These are phyloP conservation scores for Arachnopeziza araneosa DNA, from an alignment of 2,329 filamentous ascomycete species.

Conservation along the genomic window DNA sequence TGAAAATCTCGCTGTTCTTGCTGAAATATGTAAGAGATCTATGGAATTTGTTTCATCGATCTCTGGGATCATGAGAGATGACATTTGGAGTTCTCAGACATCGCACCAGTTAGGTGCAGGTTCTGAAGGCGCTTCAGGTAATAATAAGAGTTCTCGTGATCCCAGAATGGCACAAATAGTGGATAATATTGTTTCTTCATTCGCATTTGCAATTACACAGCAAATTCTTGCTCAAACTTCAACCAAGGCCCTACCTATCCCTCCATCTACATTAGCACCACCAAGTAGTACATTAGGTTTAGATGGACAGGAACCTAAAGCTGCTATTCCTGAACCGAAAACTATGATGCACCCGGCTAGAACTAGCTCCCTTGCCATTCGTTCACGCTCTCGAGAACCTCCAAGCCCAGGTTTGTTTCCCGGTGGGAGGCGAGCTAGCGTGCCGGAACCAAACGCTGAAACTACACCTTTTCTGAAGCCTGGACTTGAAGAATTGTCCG, in stretches of 20 bases:
- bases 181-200: slow-evolving; percentile 72
- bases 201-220: slow-evolving; percentile 70
- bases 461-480: slow-evolving; percentile 47
- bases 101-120: slow-evolving; percentile 5
- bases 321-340: slow-evolving; percentile 60
- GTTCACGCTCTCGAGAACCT: slow-evolving; percentile 37
- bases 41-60: slow-evolving; percentile 79
- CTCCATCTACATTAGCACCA: slow-evolving; percentile 48
- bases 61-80: slow-evolving; percentile 72
- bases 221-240: slow-evolving; percentile 73
- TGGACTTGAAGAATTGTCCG: slow-evolving; percentile 77
- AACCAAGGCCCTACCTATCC: slow-evolving; percentile 61
- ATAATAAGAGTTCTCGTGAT: slow-evolving; percentile 20
- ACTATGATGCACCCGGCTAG: slow-evolving; percentile 65
- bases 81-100: slow-evolving; percentile 60
- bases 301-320: slow-evolving; percentile 53
- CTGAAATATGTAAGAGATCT: slow-evolving; percentile 78
- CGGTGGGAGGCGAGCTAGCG: slow-evolving; percentile 36
- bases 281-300: slow-evolving; percentile 19
- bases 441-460: slow-evolving; percentile 35
- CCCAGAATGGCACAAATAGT: slow-evolving; percentile 47
- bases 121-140: neutral
- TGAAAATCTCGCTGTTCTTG: slow-evolving; percentile 74
- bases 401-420: slow-evolving; percentile 52
- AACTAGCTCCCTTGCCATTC: slow-evolving; percentile 51